Percentiles rank a stretch among this genome's conserved stretches.
These are phyloP conservation scores for Tulasnella sp. DNA, from an alignment of 768 basidiomycete species.

Conservation along the genomic window DNA sequence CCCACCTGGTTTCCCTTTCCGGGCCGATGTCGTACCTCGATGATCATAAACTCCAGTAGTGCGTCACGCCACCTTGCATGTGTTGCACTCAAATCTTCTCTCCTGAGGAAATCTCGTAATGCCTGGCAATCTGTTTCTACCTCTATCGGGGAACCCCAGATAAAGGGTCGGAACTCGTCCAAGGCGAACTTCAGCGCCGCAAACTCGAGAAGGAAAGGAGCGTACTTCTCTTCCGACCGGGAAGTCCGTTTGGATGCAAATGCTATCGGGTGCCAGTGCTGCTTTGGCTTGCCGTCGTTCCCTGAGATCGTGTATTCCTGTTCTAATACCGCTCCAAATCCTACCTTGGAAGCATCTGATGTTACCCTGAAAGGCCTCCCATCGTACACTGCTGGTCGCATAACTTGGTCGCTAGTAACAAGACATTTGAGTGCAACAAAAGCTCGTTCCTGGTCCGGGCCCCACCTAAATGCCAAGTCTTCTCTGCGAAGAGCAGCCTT, in stretches of 20 bases:
- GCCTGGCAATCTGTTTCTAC: conserved; percentile 43
- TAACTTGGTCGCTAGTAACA: conserved; percentile 39
- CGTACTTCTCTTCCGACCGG: conserved; percentile 37
- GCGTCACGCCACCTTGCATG: conserved; percentile 42
- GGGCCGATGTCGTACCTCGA: conserved; percentile 34
- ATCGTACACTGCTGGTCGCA: conserved; percentile 39
- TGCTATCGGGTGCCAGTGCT: conserved; percentile 37
- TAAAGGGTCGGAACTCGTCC: conserved; percentile 35
- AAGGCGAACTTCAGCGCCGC: conserved; percentile 40
- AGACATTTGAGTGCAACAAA: conserved; percentile 39
- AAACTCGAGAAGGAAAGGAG: conserved; percentile 41
- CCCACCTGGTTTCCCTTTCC: conserved; percentile 34
- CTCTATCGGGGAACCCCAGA: conserved; percentile 32
- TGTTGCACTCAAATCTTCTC: conserved; percentile 36
- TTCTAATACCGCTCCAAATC: conserved; percentile 39
- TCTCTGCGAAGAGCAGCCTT: conserved; percentile 33
- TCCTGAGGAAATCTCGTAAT: conserved; percentile 38
- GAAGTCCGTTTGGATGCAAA: conserved; percentile 43
- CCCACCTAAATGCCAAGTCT: conserved; percentile 34
- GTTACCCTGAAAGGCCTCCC: conserved; percentile 40
- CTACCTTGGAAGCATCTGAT: conserved; percentile 40
- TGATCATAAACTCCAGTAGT: conserved; percentile 36
- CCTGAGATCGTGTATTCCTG: conserved; percentile 34
- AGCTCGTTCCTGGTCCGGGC: conserved; percentile 27
- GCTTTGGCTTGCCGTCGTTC: conserved; percentile 33